Evolutionary conservation across 805 yeast species (phyloP), one percentile per base, ranked within the genome.

Genomic region (Teunomyces cretensis): DNA sequence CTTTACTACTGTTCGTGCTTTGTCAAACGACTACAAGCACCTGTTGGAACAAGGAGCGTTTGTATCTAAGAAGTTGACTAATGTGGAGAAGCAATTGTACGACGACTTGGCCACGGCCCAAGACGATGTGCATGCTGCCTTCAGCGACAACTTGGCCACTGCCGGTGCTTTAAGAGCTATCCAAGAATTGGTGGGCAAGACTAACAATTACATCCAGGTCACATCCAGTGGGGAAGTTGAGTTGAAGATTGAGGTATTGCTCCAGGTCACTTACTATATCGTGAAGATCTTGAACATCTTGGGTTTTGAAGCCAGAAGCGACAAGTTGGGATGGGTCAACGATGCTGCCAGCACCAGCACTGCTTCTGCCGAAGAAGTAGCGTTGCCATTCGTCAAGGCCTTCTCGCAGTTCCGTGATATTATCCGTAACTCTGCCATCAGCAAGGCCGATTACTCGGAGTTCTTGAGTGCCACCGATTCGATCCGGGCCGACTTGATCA

Each of bases 61-160:
- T 41, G 70, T 86, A 7, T 76, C 87, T 9, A 88, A 87, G 65
- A 86, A 86, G 56, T 64, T 82, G 24, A 72, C 80, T 1, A 42
- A 48, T 1, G 54, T 55, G 4, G 96, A 90, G 64, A 80, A 76
- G 53, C 66, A 70, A 17, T 70, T 91, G 28, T 64, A 80, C 32
- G 63, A 64, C 1, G 78, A 75, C 22, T 74, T 89, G 48, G 59
- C 61, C 4, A 52, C 53, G 1, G 70, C 88, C 11, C 84, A 87
- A 60, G 62, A 60, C 5, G 79, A 73, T 14, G 88, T 87, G 1
- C 87, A 90, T 61, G 73, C 65, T 15, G 86, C 96, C 1, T 87
- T 94, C 69, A 84, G 96, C 67, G 99, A 94, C 62, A 94, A 89
- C 61, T 74, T 94, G 51, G 68, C 91, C 2, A 86, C 94, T 1